phyloP scores from a whole-genome alignment of 139 green algal genomes.

The Picochlorum sp. region DNA sequence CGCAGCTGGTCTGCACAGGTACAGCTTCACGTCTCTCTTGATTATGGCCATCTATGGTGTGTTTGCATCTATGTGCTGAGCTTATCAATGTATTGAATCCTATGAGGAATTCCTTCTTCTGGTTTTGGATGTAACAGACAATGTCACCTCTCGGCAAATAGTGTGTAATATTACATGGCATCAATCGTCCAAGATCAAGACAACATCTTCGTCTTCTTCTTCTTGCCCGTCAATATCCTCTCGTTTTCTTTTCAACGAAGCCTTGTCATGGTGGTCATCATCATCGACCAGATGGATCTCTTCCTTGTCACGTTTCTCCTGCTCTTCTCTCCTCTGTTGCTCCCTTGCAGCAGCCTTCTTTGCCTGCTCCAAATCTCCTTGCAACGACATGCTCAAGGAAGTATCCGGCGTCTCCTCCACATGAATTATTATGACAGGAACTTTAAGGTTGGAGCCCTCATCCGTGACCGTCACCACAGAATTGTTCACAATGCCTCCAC shows the following conservation, averaged over 20 bases:
- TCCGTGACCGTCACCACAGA: constrained; percentile 58
- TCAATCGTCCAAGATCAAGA: background rate
- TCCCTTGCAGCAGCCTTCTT: background rate
- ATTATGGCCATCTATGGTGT: too few species aligned
- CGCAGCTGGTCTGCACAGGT: too few species aligned
- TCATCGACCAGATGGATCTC: background rate
- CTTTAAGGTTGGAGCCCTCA: constrained; percentile 3
- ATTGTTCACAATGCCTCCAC: constrained; percentile 55
- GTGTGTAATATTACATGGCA: too few species aligned
- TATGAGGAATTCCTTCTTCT: too few species aligned
- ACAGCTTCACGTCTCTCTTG: too few species aligned
- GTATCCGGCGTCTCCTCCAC: background rate
- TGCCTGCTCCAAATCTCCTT: background rate
- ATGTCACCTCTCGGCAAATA: too few species aligned
- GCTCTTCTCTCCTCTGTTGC: background rate
- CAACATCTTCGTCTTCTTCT: background rate
- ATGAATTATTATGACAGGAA: constrained; percentile 10
- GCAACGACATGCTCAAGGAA: background rate
- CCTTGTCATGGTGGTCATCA: background rate
- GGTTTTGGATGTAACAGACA: too few species aligned
- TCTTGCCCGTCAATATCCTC: background rate
- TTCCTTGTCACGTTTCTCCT: constrained; percentile 1
- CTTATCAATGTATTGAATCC: too few species aligned
- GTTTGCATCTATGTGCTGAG: too few species aligned
- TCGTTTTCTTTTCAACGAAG: constrained; percentile 1